Percentiles rank a stretch among this genome's conserved stretches.
phyloP scores from a whole-genome alignment of 495 filamentous ascomycete genomes.

The Penicillium paxilli region DNA sequence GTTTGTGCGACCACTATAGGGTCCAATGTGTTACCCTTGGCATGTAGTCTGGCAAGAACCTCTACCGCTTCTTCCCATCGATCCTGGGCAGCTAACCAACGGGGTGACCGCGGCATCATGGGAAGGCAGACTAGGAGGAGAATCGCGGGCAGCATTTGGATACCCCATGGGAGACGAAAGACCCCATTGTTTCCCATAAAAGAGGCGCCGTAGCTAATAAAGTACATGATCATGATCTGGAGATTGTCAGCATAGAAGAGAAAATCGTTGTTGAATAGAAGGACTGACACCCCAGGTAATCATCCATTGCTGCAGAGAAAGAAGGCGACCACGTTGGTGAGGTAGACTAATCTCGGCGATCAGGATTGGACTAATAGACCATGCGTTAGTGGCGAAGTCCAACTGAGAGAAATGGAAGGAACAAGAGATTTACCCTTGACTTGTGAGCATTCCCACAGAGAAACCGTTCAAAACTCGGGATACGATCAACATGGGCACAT shows the following conservation, averaged over 20 bases:
- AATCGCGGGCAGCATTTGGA: slow-evolving; percentile 48
- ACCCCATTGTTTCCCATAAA: slow-evolving; percentile 13
- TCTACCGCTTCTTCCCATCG: slow-evolving; percentile 55
- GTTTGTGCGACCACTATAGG: slow-evolving; percentile 16
- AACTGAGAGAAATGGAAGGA: background rate
- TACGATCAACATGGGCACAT: slow-evolving; percentile 19
- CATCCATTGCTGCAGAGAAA: slow-evolving; percentile 24
- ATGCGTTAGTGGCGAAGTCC: background rate
- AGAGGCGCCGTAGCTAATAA: slow-evolving; percentile 19
- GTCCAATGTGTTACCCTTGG: slow-evolving; percentile 10
- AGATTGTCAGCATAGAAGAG: background rate
- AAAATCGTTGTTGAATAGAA: background rate
- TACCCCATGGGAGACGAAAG: slow-evolving; percentile 20
- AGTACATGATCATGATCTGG: slow-evolving; percentile 25
- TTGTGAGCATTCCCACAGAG: slow-evolving; percentile 20
- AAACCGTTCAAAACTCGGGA: slow-evolving; percentile 18
- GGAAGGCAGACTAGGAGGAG: slow-evolving; percentile 51
- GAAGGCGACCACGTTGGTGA: slow-evolving; percentile 18
- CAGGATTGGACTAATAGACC: slow-evolving; percentile 9
- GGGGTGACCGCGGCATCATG: slow-evolving; percentile 60
- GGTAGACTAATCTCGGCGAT: slow-evolving; percentile 24
- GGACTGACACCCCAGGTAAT: slow-evolving; percentile 22
- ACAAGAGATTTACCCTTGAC: slow-evolving; percentile 16
- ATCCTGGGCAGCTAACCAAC: slow-evolving; percentile 63
- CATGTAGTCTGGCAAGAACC: slow-evolving; percentile 49